Percentiles rank a stretch among this genome's conserved stretches.
phyloP scores from a whole-genome alignment of 805 yeast species.

The Cyberlindnera xishuangbannaensis region DNA sequence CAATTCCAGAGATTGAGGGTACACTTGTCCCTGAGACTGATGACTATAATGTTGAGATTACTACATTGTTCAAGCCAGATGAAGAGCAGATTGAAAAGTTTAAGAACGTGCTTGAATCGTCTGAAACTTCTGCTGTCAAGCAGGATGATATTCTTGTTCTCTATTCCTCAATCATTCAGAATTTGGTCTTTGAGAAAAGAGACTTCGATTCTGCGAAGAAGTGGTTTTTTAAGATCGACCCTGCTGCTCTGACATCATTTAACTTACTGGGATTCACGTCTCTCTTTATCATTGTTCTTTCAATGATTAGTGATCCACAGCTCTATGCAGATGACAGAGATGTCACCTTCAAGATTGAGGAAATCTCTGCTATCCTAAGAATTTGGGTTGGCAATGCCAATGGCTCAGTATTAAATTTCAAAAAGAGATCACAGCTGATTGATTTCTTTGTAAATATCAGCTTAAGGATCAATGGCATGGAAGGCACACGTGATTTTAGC shows the following conservation, averaged over 20 bases:
- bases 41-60: constrained; percentile 19
- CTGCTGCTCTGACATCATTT: constrained; percentile 11
- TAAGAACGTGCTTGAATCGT: constrained; percentile 18
- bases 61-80: constrained; percentile 26
- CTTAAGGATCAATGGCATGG: constrained; percentile 22
- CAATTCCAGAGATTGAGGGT: constrained; percentile 15
- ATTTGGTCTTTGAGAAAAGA: constrained; percentile 20
- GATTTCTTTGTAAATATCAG: constrained; percentile 27
- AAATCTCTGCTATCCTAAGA: constrained; percentile 27
- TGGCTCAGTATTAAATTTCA: constrained; percentile 25
- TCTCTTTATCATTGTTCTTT: constrained; percentile 21
- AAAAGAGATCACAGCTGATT: constrained; percentile 27
- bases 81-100: constrained; percentile 21
- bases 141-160: constrained; percentile 23
- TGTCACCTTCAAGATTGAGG: constrained; percentile 24
- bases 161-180: constrained; percentile 25
- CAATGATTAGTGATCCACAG: constrained; percentile 17
- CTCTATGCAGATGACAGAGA: constrained; percentile 14
- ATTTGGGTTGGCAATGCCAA: constrained; percentile 31
- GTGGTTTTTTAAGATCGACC: constrained; percentile 20
- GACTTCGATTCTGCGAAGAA: constrained; percentile 20
- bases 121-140: constrained; percentile 13
- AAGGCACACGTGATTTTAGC: constrained; percentile 5
- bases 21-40: constrained; percentile 12
- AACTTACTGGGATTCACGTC: constrained; percentile 28